Evolutionary conservation across 1,284 basidiomycete species (phyloP), one percentile per base, ranked within the genome.

Genomic region (Malassezia brasiliensis): DNA sequence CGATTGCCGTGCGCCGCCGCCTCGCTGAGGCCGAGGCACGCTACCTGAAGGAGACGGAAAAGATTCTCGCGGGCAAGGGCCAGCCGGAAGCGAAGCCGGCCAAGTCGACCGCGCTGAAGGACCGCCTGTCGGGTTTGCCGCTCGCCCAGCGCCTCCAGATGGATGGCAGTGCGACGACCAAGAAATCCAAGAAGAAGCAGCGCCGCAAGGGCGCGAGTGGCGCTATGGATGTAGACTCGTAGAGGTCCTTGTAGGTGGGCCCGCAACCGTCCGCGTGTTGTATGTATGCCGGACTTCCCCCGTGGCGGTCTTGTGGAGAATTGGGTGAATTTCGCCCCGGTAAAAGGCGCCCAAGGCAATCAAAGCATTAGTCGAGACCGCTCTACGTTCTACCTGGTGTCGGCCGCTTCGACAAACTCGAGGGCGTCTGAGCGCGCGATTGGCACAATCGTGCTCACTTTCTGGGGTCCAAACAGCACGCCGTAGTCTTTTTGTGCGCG

Each of bases 381-480:
- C 25, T 3, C 25, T 28, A 28, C 25, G 7, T 3, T 4, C 25
- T 28, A 28, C 25, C 25, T 28, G 7, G 25, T 28, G 6, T 48
- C 53, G n/a, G 64, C 68, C 6, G 71, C 69, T 72, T 90, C 88
- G 22, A 91, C 87, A 74, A 91, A 91, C 67, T 88, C 83, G 79
- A 84, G 83, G 3, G 88, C 88, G 65, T 91, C 86, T 65, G 87
- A 87, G 42, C 84, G 80, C 62, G 83, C 84, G 75, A 90, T 91
- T 35, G 81, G 79, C 47, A 85, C 81, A 54, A 93, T 88, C 3
- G 85, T 87, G 57, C 75, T 76, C 60, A 98, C 78, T 77, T 98
- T 98, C 71, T 91, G 87, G 65, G 86, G 88, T 76, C 93, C 90
- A 78, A 96, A 98, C 60, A 94, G 79, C n/a, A 99, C 94, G n/a